Percentiles rank a stretch among this genome's conserved stretches.
phyloP scores from a whole-genome alignment of 257 asterid genomes.

The Solanum sparsipilum region DNA sequence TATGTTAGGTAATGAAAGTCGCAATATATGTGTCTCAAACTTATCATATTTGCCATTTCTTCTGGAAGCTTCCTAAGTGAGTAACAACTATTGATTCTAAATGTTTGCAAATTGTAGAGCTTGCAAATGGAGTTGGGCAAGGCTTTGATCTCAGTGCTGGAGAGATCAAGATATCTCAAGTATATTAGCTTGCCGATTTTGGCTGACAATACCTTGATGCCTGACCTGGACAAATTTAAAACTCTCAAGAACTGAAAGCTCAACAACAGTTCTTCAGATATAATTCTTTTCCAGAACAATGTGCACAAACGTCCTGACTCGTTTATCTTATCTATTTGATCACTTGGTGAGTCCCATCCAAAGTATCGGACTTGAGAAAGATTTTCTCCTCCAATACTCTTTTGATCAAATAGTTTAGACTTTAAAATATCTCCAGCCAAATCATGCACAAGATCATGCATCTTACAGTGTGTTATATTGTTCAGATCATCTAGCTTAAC shows the following conservation, averaged over 20 bases:
- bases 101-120: slow-evolving; percentile 10
- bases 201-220: neutral
- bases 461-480: too few species aligned
- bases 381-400: too few species aligned
- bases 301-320: neutral
- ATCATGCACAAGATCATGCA: slow-evolving; percentile 14
- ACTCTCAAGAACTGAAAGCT: neutral
- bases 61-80: neutral
- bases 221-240: neutral
- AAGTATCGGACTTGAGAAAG: too few species aligned
- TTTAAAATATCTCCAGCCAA: neutral
- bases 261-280: neutral
- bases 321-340: too few species aligned
- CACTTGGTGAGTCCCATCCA: too few species aligned
- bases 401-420: neutral
- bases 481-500: too few species aligned
- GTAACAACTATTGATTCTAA: neutral
- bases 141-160: fast-evolving
- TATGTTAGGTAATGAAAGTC: fast-evolving
- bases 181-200: neutral
- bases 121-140: neutral
- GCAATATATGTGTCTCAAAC: slow-evolving; percentile 15
- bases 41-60: neutral
- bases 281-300: neutral
- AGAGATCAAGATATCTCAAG: neutral